Evolutionary conservation across 2,329 filamentous ascomycete genomes (phyloP), one percentile per base, ranked within the genome.

Genomic region (Knufia fluminis): DNA sequence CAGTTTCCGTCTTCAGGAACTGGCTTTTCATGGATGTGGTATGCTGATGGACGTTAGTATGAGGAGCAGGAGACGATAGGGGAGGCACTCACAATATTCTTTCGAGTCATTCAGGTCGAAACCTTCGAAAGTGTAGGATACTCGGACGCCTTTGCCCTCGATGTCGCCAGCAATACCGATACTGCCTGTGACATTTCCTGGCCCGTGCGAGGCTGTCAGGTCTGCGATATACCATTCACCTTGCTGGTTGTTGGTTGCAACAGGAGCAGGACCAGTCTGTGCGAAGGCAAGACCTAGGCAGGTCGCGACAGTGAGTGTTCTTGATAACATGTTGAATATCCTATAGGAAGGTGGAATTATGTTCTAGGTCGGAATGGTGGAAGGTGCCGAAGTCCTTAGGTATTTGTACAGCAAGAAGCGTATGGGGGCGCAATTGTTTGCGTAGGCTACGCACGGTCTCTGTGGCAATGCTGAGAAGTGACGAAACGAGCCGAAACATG

Each of bases 1-100:
- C 86, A 91, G 74, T 88, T 86, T 56, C 85, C 85, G 54, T 80
- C 68, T 20, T 63, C 64, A 3, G 80, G 77, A 9, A 88, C 81
- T 7, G 80, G 78, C 16, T 70, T 60, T 46, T 74, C 76, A 66
- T 91, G 86, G 56, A 91, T 70, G 64, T 90, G 85, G 69, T 88
- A 90, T 52, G 71, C 83, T 85, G 28, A n/a, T 9, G 8, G 23
- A 28, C 17, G 40, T 48, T 40, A 48, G 24, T 12, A 22, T 36
- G 19, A 14, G 9, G 9, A 48, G n/a, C 9, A 16, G n/a, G 20
- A 14, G 28, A 2, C 22, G 14, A 39, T 8, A 26, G 9, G 20
- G 20, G 31, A 3, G 20, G 20, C 19, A 40, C 33, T 48, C 12
- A 39, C 45, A 39, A 14, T 48, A 48, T 10, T 38, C 35, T 3